A percentile compares a stretch with the other conserved stretches of the same genome.
Conservation (phyloP, 495 filamentous ascomycete genomes). For the Aspergillus bertholletiae region DNA sequence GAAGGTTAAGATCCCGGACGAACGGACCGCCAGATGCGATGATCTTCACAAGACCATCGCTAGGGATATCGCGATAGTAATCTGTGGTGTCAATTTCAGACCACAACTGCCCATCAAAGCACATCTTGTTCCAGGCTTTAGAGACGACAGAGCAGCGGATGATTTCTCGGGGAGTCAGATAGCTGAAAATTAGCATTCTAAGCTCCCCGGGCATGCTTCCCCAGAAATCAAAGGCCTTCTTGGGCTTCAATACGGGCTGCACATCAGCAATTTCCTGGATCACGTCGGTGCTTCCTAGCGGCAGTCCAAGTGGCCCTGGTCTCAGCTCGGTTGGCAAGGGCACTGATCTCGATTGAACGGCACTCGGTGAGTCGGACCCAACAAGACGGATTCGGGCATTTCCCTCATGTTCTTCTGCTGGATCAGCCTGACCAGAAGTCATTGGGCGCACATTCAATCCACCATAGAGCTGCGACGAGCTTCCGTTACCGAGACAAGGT, state of each 20-base stretch:
- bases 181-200: conserved; percentile 70
- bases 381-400: conserved; percentile 51
- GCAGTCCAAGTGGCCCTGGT: conserved; percentile 40
- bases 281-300: conserved; percentile 32
- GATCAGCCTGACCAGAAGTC: conserved; percentile 56
- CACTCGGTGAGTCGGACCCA: conserved; percentile 32
- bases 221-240: conserved; percentile 69
- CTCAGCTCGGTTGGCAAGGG: conserved; percentile 65
- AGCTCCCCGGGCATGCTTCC: conserved; percentile 77
- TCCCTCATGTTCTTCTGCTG: conserved; percentile 30
- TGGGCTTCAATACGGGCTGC: conserved; percentile 22
- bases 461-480: conserved; percentile 59
- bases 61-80: conserved; percentile 84
- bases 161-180: conserved; percentile 76
- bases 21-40: conserved; percentile 85
- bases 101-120: conserved; percentile 96
- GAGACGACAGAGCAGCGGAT: conserved; percentile 78
- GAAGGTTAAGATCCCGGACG: conserved; percentile 82
- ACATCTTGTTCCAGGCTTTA: conserved; percentile 76
- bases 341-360: conserved; percentile 36
- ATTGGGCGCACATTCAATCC: conserved; percentile 54
- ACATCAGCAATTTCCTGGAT: conserved; percentile 22
- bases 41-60: conserved; percentile 77
- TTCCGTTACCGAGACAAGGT: conserved; percentile 48
- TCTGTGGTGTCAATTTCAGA: conserved; percentile 74